Conservation (phyloP, 1,284 basidiomycete species). For the Cutaneotrichosporon mucoides region DNA sequence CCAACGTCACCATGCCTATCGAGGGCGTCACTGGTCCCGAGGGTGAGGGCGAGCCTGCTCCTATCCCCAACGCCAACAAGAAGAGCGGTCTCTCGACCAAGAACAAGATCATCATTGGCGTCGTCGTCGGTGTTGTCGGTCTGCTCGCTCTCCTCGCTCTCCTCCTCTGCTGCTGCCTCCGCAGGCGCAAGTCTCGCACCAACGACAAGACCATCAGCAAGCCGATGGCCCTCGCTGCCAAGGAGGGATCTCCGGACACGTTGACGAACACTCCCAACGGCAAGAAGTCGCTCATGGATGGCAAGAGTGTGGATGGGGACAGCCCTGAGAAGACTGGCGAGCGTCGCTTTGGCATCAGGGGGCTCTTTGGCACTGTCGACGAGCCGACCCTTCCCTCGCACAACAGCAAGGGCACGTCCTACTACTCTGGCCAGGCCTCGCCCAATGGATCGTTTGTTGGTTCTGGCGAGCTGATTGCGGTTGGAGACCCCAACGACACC, state of each 20-base stretch:
- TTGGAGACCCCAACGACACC: neutral
- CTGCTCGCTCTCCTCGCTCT: conserved; percentile 31
- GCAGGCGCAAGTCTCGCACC: conserved; percentile 19
- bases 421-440: neutral
- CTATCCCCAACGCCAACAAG: conserved; percentile 19
- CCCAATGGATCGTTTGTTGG: conserved; percentile 4
- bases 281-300: conserved; percentile 2
- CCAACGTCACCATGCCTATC: conserved; percentile 30
- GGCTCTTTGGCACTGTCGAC: conserved; percentile 6
- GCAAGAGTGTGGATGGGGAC: too few species aligned
- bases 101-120: conserved; percentile 44
- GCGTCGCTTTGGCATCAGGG: neutral
- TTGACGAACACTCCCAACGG: conserved; percentile 3
- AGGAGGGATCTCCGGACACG: conserved; percentile 8
- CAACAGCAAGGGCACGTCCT: neutral
- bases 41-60: conserved; percentile 16
- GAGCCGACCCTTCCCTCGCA: neutral
- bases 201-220: neutral
- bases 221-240: neutral
- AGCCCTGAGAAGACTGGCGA: neutral
- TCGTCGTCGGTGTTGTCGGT: conserved; percentile 34
- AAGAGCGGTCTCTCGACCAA: conserved; percentile 36
- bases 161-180: conserved; percentile 41
- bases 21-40: conserved; percentile 25
- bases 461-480: conserved; percentile 5